These are phyloP conservation scores for Serendipita sp. DNA, from an alignment of 768 basidiomycete species.

Conservation along the genomic window DNA sequence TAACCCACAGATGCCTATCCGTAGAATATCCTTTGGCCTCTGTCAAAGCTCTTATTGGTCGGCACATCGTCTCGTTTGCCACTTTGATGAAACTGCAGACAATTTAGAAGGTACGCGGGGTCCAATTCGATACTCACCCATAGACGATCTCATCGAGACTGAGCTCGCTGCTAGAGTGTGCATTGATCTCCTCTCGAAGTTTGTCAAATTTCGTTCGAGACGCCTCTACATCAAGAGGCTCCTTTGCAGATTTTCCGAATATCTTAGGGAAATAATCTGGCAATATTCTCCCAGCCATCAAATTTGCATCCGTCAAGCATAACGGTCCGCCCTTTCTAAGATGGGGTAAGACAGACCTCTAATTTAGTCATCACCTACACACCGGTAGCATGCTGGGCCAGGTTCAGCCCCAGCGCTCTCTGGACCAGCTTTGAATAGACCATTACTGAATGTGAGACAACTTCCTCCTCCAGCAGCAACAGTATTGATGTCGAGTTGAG, in stretches of 20 bases:
- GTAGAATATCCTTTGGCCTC: conserved; percentile 80
- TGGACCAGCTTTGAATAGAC: conserved; percentile 80
- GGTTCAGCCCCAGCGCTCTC: conserved; percentile 89
- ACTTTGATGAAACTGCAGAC: conserved; percentile 75
- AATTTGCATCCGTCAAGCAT: conserved; percentile 86
- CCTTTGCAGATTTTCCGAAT: conserved; percentile 77
- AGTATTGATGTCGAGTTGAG: conserved; percentile 89
- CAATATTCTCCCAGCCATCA: conserved; percentile 73
- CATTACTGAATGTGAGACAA: conserved; percentile 75
- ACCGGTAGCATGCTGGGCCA: conserved; percentile 85
- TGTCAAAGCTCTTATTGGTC: conserved; percentile 81
- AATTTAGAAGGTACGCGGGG: background rate
- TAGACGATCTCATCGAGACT: conserved; percentile 75
- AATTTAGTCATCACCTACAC: conserved; percentile 12
- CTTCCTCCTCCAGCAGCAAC: conserved; percentile 93
- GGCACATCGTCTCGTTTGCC: conserved; percentile 91
- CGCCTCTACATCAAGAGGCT: conserved; percentile 64
- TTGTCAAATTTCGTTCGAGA: conserved; percentile 50
- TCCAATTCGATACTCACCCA: conserved; percentile 35
- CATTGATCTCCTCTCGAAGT: conserved; percentile 56
- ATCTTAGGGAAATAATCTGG: conserved; percentile 91
- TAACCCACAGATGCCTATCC: conserved; percentile 44
- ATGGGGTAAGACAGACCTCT: background rate
- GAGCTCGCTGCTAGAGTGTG: conserved; percentile 35
- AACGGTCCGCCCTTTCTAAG: conserved; percentile 75